These are phyloP conservation scores for Ustilago vetiveriae DNA, from an alignment of 1,284 basidiomycete species.

Conservation along the genomic window DNA sequence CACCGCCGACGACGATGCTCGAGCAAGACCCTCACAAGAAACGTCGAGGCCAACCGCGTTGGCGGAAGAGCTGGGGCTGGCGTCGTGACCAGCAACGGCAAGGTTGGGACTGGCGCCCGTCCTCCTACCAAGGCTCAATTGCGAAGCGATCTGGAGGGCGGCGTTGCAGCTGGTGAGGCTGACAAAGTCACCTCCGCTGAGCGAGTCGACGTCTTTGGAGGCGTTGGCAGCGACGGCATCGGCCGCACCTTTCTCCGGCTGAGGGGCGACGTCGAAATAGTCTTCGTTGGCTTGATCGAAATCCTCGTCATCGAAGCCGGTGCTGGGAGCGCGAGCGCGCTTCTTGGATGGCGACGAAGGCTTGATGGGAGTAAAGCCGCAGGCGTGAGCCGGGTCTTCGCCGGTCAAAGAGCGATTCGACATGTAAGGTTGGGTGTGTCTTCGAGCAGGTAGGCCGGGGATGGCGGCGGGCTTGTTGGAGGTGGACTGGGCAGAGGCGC, in stretches of 20 bases:
- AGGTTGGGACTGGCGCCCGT: constrained; percentile 9
- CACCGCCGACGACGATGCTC: constrained; percentile 18
- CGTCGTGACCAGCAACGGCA: constrained; percentile 17
- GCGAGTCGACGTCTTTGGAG: constrained; percentile 21
- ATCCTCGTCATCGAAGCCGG: constrained; percentile 12
- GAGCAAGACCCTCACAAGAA: constrained; percentile 39
- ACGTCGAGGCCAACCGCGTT: constrained; percentile 18
- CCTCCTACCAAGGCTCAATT: constrained; percentile 26
- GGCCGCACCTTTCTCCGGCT: neutral
- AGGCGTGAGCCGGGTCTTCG: constrained; percentile 17
- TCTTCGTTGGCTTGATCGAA: constrained; percentile 11
- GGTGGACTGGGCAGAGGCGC: constrained; percentile 4
- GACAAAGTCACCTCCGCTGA: constrained; percentile 40
- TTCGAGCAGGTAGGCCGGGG: constrained; percentile 11
- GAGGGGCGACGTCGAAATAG: neutral
- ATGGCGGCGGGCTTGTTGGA: constrained; percentile 1
- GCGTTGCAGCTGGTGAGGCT: constrained; percentile 48
- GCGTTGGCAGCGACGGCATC: neutral
- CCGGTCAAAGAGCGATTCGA: constrained; percentile 48
- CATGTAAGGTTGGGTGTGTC: constrained; percentile 28
- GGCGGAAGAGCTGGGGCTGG: neutral
- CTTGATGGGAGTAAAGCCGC: constrained; percentile 7
- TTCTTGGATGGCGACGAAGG: constrained; percentile 31
- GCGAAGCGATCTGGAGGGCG: constrained; percentile 41
- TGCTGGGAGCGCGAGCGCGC: constrained; percentile 27